Evolutionary conservation across 2,329 filamentous ascomycete genomes (phyloP).

Genomic region (Thermoascus crustaceus): DNA sequence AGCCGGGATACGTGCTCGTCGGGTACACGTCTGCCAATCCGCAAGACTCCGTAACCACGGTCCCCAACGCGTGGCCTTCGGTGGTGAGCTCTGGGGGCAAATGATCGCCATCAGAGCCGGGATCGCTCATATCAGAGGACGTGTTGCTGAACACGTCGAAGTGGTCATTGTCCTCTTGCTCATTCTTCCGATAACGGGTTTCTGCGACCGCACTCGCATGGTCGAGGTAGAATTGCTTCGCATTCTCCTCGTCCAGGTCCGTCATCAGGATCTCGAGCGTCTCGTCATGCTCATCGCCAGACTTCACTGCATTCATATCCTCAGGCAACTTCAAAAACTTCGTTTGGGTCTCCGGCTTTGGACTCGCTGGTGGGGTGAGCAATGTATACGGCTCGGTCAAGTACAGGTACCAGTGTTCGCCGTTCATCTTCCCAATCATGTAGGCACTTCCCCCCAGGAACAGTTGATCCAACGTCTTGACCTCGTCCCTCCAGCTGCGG

Average conservation of each 20-base stretch:
- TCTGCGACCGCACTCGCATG: constrained; percentile 86
- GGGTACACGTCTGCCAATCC: constrained; percentile 87
- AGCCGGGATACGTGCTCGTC: constrained; percentile 76
- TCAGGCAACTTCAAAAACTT: constrained; percentile 50
- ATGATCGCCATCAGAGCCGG: constrained; percentile 42
- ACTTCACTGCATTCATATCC: constrained; percentile 11
- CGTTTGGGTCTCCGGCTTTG: constrained; percentile 49
- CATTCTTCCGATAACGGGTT: constrained; percentile 65
- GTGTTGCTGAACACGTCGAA: constrained; percentile 74
- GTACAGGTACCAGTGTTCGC: constrained; percentile 98
- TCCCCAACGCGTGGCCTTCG: constrained; percentile 87
- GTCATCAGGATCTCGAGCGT: constrained; percentile 60
- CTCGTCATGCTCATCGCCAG: constrained; percentile 36
- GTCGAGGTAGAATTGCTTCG: constrained; percentile 62
- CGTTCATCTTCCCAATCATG: constrained; percentile 99
- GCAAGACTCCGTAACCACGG: constrained; percentile 81
- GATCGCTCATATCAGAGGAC: constrained; percentile 53
- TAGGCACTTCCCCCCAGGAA: constrained; percentile 92
- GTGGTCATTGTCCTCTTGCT: constrained; percentile 51
- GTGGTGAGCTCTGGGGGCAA: constrained; percentile 72
- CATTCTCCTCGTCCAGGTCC: constrained; percentile 58
- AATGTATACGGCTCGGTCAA: constrained; percentile 76
- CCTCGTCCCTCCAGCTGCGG: constrained; percentile 95
- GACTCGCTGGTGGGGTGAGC: constrained; percentile 75
- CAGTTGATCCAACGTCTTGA: constrained; percentile 82